Evolutionary conservation across 1,284 basidiomycete genomes (phyloP).

Genomic region (Acaromyces ingoldii): DNA sequence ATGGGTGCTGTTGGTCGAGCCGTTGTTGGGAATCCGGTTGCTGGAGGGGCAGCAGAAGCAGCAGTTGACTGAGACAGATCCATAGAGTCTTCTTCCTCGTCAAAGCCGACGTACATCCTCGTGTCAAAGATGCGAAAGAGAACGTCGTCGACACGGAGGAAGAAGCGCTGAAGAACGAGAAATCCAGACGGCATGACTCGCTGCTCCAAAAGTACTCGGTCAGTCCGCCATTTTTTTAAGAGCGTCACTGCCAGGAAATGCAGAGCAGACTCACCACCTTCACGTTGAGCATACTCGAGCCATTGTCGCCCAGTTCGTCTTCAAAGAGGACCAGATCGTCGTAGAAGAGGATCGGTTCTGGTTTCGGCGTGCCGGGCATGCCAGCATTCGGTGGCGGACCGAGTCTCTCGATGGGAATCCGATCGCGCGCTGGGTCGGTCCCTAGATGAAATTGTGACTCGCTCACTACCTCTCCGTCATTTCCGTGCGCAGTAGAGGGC

Average conservation of each 20-base stretch:
- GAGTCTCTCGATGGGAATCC: conserved; percentile 45
- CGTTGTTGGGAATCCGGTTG: neutral
- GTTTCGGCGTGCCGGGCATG: too few relatives aligned
- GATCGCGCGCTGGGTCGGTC: conserved; percentile 34
- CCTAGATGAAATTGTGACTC: conserved; percentile 18
- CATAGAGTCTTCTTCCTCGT: neutral
- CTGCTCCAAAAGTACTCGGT: conserved; percentile 54
- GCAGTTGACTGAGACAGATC: neutral
- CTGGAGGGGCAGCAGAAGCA: neutral
- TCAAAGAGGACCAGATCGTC: conserved; percentile 49
- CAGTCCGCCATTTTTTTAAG: neutral
- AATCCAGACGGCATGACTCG: conserved; percentile 96
- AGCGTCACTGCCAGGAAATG: neutral
- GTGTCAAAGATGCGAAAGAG: conserved; percentile 88
- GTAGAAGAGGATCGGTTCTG: conserved; percentile 49
- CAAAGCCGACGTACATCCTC: conserved; percentile 79
- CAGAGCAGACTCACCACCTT: conserved; percentile 29
- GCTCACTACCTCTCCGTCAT: neutral
- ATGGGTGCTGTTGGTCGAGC: neutral
- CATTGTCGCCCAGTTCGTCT: conserved; percentile 50
- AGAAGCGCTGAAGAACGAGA: conserved; percentile 84
- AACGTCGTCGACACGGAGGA: conserved; percentile 90
- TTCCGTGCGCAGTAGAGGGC: neutral
- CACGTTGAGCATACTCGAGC: conserved; percentile 42
- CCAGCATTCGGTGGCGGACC: conserved; percentile 28